Conservation (phyloP, 164 flowering plant genomes). For the Liquidambar formosana region DNA sequence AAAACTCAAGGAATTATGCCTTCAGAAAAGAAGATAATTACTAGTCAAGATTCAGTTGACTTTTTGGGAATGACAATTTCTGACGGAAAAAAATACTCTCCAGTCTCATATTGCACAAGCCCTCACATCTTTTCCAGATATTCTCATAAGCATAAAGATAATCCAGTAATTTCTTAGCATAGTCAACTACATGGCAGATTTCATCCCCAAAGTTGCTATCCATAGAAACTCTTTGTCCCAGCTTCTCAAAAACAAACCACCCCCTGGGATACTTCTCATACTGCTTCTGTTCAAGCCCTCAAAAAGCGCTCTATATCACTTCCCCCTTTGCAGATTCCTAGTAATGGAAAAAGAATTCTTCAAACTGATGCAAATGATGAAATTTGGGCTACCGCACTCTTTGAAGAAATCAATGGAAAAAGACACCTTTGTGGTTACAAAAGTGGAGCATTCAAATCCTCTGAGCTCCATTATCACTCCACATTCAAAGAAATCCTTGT, state of each 20-base stretch:
- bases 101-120: neutral
- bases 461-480: neutral
- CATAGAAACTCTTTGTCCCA: no score
- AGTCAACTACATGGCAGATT: no score
- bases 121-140: no score
- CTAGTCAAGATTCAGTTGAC: neutral
- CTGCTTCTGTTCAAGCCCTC: no score
- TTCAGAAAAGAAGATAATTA: neutral
- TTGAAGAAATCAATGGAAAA: neutral
- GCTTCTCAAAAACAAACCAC: no score
- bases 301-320: no score
- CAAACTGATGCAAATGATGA: neutral
- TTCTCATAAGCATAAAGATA: no score
- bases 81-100: neutral
- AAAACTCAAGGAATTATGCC: neutral
- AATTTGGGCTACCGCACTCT: neutral
- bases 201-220: no score
- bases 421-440: neutral
- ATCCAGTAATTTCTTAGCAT: no score
- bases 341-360: neutral
- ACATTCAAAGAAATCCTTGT: neutral
- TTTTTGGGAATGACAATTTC: neutral
- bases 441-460: neutral
- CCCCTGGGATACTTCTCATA: no score
- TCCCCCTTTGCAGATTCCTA: neutral